Percentiles rank a stretch among this genome's conserved stretches.
These are phyloP conservation scores for Naegleria lovaniensis DNA, from an alignment of 208 protist species.

Conservation along the genomic window DNA sequence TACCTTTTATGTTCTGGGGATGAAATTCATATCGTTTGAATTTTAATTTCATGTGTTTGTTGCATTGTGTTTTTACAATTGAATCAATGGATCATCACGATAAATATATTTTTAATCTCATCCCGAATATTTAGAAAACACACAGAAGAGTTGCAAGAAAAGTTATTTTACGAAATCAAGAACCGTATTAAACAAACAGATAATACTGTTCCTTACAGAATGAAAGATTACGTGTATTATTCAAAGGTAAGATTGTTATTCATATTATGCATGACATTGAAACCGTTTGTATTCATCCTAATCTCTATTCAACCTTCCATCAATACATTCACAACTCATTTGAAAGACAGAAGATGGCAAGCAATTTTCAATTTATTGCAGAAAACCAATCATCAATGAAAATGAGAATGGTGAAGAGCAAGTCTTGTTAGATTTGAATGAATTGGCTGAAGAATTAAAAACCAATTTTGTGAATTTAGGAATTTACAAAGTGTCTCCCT, in stretches of 20 bases:
- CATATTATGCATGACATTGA: too few species aligned
- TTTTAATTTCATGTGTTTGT: too few species aligned
- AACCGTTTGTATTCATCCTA: too few species aligned
- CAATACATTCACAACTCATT: too few species aligned
- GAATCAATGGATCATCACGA: too few species aligned
- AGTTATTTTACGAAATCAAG: slow-evolving; percentile 6
- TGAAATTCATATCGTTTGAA: too few species aligned
- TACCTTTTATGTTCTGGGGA: too few species aligned
- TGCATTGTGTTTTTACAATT: too few species aligned
- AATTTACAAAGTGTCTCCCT: background rate
- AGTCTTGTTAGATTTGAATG: slow-evolving; percentile 21
- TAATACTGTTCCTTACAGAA: background rate
- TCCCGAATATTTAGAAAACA: background rate
- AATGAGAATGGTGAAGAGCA: background rate
- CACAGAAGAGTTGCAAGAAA: background rate
- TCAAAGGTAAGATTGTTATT: background rate
- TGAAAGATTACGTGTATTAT: background rate
- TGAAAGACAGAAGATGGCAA: background rate
- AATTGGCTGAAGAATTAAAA: background rate
- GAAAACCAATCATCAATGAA: background rate
- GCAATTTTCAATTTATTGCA: slow-evolving; percentile 9
- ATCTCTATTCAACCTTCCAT: too few species aligned
- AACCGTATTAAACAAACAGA: background rate
- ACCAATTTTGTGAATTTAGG: background rate
- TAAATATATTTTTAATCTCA: too few species aligned